phyloP scores from a whole-genome alignment of 208 protist genomes.

The Trypanosoma platydactyli region DNA sequence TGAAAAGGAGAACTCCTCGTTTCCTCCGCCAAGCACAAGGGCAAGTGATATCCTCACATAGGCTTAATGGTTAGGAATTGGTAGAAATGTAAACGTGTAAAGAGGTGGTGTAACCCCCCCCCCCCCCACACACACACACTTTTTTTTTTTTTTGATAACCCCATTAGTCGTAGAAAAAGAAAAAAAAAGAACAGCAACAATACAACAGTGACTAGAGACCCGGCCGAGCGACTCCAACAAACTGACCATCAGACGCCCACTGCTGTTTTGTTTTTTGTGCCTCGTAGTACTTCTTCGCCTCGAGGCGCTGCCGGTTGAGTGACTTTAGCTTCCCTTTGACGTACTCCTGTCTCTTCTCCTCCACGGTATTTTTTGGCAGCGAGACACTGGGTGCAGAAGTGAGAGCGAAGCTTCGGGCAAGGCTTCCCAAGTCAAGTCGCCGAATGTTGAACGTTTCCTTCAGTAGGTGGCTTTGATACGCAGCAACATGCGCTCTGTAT shows the following conservation, averaged over 20 bases:
- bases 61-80: no score
- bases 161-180: slow-evolving; percentile 3
- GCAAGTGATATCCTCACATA: no score
- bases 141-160: background rate
- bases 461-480: slow-evolving; percentile 93
- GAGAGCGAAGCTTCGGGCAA: slow-evolving; percentile 93
- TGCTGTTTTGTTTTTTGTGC: slow-evolving; percentile 76
- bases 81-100: no score
- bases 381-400: slow-evolving; percentile 82
- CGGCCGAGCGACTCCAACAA: slow-evolving; percentile 58
- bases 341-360: slow-evolving; percentile 78
- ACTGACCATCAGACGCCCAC: slow-evolving; percentile 72
- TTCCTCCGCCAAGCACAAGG: no score
- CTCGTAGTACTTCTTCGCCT: slow-evolving; percentile 80
- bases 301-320: slow-evolving; percentile 57
- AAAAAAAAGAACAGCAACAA: slow-evolving; percentile 1
- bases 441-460: slow-evolving; percentile 93
- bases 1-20: no score
- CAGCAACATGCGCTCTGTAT: slow-evolving; percentile 90
- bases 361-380: slow-evolving; percentile 64
- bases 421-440: slow-evolving; percentile 88
- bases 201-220: slow-evolving; percentile 6
- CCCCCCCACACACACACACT: no score
- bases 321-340: slow-evolving; percentile 91
- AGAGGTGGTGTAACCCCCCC: no score